A percentile compares a stretch with the other conserved stretches of the same genome.
phyloP scores from a whole-genome alignment of 306 rosid species.

The Betula pendula region DNA sequence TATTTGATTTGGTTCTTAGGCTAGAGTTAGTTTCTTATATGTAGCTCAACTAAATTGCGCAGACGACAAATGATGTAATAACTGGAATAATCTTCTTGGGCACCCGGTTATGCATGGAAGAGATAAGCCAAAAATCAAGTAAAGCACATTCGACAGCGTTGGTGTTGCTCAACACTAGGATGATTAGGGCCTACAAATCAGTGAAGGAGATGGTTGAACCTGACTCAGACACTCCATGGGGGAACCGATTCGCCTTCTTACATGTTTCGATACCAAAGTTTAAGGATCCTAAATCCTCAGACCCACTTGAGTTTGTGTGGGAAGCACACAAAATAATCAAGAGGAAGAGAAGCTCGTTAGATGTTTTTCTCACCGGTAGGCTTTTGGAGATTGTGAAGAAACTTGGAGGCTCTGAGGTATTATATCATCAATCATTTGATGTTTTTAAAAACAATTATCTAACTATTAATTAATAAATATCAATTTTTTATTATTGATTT shows the following conservation, averaged over 20 bases:
- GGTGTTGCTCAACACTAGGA: slow-evolving; percentile 45
- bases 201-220: slow-evolving; percentile 48
- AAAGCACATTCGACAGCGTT: slow-evolving; percentile 38
- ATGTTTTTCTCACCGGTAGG: not conserved
- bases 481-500: too few species aligned
- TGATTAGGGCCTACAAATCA: slow-evolving; percentile 37
- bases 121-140: slow-evolving; percentile 29
- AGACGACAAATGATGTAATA: slow-evolving; percentile 53
- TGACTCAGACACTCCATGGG: slow-evolving; percentile 40
- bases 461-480: too few species aligned
- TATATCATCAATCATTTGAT: not conserved
- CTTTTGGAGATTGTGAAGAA: slow-evolving; percentile 8
- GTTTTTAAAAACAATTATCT: not conserved
- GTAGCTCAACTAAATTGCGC: not conserved
- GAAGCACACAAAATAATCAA: slow-evolving; percentile 11
- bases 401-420: slow-evolving; percentile 25
- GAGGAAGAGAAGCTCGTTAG: slow-evolving; percentile 17
- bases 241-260: slow-evolving; percentile 33
- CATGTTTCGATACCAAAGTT: slow-evolving; percentile 24
- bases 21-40: too few species aligned
- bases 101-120: slow-evolving; percentile 51
- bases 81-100: slow-evolving; percentile 48
- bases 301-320: slow-evolving; percentile 31
- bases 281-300: not conserved
- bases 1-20: too few species aligned